Base-by-base conservation (phyloP, 2,329 filamentous ascomycete species). In the Simplicillium sp. region DNA sequence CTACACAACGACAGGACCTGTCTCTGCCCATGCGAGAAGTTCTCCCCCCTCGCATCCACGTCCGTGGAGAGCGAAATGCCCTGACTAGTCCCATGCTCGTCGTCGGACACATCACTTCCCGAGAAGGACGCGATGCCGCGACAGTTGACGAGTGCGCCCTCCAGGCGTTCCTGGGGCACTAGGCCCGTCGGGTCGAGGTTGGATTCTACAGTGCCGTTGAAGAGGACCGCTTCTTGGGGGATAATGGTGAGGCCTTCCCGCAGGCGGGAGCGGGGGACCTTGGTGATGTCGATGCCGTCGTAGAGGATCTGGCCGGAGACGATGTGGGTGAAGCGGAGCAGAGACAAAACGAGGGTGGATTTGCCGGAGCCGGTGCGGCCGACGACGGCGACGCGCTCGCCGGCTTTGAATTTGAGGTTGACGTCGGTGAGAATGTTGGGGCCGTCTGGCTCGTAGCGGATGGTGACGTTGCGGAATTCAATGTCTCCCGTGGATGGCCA, bases 291-390 rank as follows among this genome's bases (percentile, higher is more conserved):
- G 16, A 73, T 54, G 20, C 73, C 74, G 43, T 78, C 73, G 49
- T 73, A 76, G 1, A 71, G 56, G 17, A 79, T 70, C 34, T 70
- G 60, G 0, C 75, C 75, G 0, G 65, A 66, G 11, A 70, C 60
- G 29, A 72, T 61, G 44, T 73, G 61, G 3, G 71, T 73, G 47
- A 75, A 74, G 13, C 71, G 68, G 12, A 79, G 58, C 4, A 79
- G 55, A 1, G 74, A 77, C 4, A 79, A 57, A 0, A 76, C 66
- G 7, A 75, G 50, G 0, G 87, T 94, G 38, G 82, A 87, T 60
- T 94, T 94, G 3, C 87, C 87, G 4, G 83, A 87, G 0, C 84
- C 81, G 0, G 87, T 94, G 9, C 87, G 77, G 2, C 87, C 87
- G 11, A 89, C 83, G 15, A 94, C 71, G 0, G 86, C 87, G 1